These are phyloP conservation scores for Secale cereale DNA, from an alignment of 176 grass and related monocot genomes.

Conservation along the genomic window DNA sequence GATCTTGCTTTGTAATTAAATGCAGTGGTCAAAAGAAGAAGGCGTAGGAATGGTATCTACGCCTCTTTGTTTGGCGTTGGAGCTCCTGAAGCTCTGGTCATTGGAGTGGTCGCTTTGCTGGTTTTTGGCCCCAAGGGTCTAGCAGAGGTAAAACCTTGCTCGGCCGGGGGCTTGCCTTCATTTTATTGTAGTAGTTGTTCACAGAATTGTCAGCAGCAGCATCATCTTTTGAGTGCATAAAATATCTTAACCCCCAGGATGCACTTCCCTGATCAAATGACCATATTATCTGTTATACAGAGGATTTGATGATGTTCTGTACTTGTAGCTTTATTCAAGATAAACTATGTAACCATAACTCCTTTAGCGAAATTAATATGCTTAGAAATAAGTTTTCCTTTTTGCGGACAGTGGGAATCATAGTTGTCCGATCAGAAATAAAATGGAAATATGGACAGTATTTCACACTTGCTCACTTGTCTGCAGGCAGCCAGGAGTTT, in stretches of 20 bases:
- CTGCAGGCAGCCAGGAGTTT: constrained; percentile 81
- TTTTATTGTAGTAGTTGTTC: neutral
- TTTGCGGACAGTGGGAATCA: neutral
- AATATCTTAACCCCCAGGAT: neutral
- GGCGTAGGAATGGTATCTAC: constrained; percentile 47
- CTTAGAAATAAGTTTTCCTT: neutral
- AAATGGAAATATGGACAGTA: neutral
- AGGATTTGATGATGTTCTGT: neutral
- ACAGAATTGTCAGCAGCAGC: neutral
- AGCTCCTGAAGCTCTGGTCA: constrained; percentile 89
- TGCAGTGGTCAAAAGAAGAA: constrained; percentile 48
- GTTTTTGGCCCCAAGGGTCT: constrained; percentile 97
- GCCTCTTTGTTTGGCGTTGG: constrained; percentile 97
- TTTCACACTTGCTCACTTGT: constrained; percentile 16
- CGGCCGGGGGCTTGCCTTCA: neutral
- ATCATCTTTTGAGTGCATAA: neutral
- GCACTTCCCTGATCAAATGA: neutral
- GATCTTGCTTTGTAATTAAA: neutral
- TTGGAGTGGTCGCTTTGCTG: constrained; percentile 89
- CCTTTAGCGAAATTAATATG: neutral
- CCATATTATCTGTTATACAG: neutral
- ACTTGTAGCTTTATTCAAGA: neutral
- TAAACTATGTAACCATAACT: neutral
- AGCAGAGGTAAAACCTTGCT: constrained; percentile 63
- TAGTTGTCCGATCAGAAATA: neutral